Evolutionary conservation across 225 moss, liverwort and hornwort genomes (phyloP), one percentile per base, ranked within the genome.

Genomic region (Polytrichum formosum): DNA sequence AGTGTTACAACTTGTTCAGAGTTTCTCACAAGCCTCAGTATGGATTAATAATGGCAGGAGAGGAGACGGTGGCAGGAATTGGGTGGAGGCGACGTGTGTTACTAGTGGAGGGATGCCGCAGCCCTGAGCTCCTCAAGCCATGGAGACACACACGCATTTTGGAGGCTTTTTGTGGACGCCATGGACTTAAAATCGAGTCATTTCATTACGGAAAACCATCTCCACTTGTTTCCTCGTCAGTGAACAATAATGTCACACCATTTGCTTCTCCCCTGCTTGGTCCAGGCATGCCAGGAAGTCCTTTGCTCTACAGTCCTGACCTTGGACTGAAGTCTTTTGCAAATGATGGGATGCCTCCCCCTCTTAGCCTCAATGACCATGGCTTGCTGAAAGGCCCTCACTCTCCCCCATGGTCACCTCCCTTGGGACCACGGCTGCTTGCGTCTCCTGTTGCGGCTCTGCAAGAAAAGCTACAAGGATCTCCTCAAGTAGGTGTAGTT

Each of bases 401-500:
- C 69, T 88, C 97, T 59, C 98, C 94, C 30, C 94, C 97, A 20
- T 81, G 77, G 70, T 98, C 98, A 20, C 94, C 98, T 31, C 81
- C 81, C 33, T 75, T 85, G 73, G 91, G 88, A 64, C 91, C 94
- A 66, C 92, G 91, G 64, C 91, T 89, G 30, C 92, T 99, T 75
- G 66, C 87, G 19, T 90, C 88, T 55, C 84, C 94, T 46, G 87
- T 93, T 31, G 53, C 83, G 81, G 85, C 92, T 55, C 87, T 99
- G 72, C 84, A 89, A 72, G 98, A 99, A 75, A 99, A 88, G 76
- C 76, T 99, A 76, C 87, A 85, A 67, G 86, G 78, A 70, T 92
- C 92, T 70, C 82, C 91, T 83, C 98, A 99, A 83, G 87, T 99
- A 46, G 98, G 98, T 25, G 78, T 99, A 73, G 84, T 99, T 74